A percentile compares a stretch with the other conserved stretches of the same genome.
phyloP scores from a whole-genome alignment of 1,284 basidiomycete species.

The Leccinum brunneo-olivaceum region DNA sequence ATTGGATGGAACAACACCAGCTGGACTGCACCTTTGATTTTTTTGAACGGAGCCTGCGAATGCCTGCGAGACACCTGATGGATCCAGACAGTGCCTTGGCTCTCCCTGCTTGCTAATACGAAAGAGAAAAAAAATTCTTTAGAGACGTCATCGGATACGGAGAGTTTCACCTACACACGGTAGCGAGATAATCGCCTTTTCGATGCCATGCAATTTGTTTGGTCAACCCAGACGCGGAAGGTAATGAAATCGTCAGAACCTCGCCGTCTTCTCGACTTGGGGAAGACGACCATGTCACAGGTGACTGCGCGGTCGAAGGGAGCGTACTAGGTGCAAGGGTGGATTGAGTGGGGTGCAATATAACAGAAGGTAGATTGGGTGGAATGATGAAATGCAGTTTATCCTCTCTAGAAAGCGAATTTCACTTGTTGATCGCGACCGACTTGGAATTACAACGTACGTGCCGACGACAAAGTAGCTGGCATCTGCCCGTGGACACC shows the following conservation, averaged over 20 bases:
- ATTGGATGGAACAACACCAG: slow-evolving; percentile 90
- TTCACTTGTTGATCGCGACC: slow-evolving; percentile 12
- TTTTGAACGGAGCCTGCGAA: slow-evolving; percentile 96
- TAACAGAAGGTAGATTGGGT: slow-evolving; percentile 56
- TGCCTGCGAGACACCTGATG: slow-evolving; percentile 92
- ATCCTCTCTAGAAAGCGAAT: slow-evolving; percentile 54
- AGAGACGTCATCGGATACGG: slow-evolving; percentile 8
- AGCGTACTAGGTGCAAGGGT: slow-evolving; percentile 60
- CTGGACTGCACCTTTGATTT: slow-evolving; percentile 87
- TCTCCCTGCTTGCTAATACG: slow-evolving; percentile 52
- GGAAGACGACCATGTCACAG: slow-evolving; percentile 62
- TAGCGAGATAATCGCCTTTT: slow-evolving; percentile 93
- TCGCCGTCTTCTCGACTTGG: slow-evolving; percentile 43
- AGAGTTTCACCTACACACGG: slow-evolving; percentile 61
- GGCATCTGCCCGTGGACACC: slow-evolving; percentile 88
- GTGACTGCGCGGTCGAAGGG: slow-evolving; percentile 55
- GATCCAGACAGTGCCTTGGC: slow-evolving; percentile 79
- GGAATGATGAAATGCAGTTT: slow-evolving; percentile 81
- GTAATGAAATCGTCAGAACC: slow-evolving; percentile 55
- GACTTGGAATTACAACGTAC: slow-evolving; percentile 44
- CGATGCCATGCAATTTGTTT: slow-evolving; percentile 91
- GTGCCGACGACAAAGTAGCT: slow-evolving; percentile 76
- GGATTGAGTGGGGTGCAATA: slow-evolving; percentile 58
- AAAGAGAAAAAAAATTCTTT: slow-evolving; percentile 8
- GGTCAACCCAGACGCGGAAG: slow-evolving; percentile 66